A percentile compares a stretch with the other conserved stretches of the same genome.
These are phyloP conservation scores for Lentinula raphanica DNA, from an alignment of 768 basidiomycete genomes.

Conservation along the genomic window DNA sequence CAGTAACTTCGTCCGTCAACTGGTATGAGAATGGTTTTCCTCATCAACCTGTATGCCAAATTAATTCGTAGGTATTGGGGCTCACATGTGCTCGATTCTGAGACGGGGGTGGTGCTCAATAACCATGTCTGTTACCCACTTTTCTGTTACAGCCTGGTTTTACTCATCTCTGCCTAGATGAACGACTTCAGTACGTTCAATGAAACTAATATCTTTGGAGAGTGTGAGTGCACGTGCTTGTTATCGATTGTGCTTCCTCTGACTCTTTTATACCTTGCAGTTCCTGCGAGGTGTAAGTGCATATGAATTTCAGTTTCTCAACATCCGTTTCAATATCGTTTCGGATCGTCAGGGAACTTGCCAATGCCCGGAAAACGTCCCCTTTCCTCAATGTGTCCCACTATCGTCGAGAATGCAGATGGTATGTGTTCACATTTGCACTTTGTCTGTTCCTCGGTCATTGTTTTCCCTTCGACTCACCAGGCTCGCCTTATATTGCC, in stretches of 20 bases:
- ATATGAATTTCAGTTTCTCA: not conserved
- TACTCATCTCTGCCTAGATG: conserved; percentile 63
- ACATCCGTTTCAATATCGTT: not conserved
- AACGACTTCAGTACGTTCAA: conserved; percentile 92
- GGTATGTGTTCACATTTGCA: too few relatives aligned
- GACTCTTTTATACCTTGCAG: not conserved
- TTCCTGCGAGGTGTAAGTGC: not conserved
- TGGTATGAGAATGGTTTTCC: conserved; percentile 30
- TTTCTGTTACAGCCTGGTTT: not conserved
- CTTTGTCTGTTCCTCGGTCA: too few relatives aligned
- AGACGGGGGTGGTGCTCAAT: conserved; percentile 67
- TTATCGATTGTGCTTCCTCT: not conserved
- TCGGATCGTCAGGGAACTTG: conserved; percentile 45
- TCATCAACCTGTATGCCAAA: not conserved
- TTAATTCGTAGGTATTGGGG: conserved; percentile 31
- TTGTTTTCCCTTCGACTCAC: too few relatives aligned
- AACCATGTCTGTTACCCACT: conserved; percentile 41
- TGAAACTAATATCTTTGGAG: conserved; percentile 71
- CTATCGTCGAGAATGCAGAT: conserved; percentile 51
- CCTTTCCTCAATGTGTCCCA: conserved; percentile 57
- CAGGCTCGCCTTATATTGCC: conserved; percentile 40
- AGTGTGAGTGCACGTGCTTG: conserved; percentile 74
- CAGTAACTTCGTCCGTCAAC: conserved; percentile 66
- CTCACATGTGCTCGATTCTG: conserved; percentile 56
- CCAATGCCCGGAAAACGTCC: conserved; percentile 66